Percentiles rank a stretch among this genome's conserved stretches.
These are phyloP conservation scores for Grifola frondosa DNA, from an alignment of 1,284 basidiomycete genomes.

Conservation along the genomic window DNA sequence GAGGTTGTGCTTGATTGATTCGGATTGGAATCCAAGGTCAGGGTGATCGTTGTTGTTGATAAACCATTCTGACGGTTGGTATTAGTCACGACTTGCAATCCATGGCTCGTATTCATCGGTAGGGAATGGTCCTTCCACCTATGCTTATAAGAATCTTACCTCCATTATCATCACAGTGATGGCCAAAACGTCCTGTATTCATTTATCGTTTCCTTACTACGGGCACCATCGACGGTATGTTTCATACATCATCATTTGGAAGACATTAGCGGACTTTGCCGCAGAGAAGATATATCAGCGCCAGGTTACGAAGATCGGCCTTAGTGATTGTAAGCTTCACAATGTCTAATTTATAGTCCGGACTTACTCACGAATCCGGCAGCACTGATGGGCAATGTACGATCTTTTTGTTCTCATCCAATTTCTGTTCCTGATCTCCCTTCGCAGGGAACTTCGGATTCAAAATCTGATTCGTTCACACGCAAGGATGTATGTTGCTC, in stretches of 20 bases:
- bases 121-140: slow-evolving; percentile 14
- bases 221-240: slow-evolving; percentile 72
- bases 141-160: too few species aligned
- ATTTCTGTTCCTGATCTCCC: slow-evolving; percentile 14
- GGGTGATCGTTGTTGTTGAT: background rate
- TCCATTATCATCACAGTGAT: slow-evolving; percentile 54
- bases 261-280: slow-evolving; percentile 4
- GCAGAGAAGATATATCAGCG: slow-evolving; percentile 87
- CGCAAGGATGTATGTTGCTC: slow-evolving; percentile 70
- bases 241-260: background rate
- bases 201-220: slow-evolving; percentile 92
- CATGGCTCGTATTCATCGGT: slow-evolving; percentile 97
- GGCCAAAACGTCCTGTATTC: slow-evolving; percentile 89
- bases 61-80: slow-evolving; percentile 4
- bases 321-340: slow-evolving; percentile 74
- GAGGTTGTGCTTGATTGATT: slow-evolving; percentile 82
- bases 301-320: slow-evolving; percentile 93
- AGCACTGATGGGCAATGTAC: slow-evolving; percentile 70
- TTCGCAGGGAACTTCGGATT: slow-evolving; percentile 47
- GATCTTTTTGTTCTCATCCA: slow-evolving; percentile 11
- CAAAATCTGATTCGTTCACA: slow-evolving; percentile 84
- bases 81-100: slow-evolving; percentile 88
- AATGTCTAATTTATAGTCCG: too few species aligned
- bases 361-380: background rate
- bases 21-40: slow-evolving; percentile 95